Evolutionary conservation across 1,284 basidiomycete genomes (phyloP), one percentile per base, ranked within the genome.

Genomic region (Sporisorium reilianum): DNA sequence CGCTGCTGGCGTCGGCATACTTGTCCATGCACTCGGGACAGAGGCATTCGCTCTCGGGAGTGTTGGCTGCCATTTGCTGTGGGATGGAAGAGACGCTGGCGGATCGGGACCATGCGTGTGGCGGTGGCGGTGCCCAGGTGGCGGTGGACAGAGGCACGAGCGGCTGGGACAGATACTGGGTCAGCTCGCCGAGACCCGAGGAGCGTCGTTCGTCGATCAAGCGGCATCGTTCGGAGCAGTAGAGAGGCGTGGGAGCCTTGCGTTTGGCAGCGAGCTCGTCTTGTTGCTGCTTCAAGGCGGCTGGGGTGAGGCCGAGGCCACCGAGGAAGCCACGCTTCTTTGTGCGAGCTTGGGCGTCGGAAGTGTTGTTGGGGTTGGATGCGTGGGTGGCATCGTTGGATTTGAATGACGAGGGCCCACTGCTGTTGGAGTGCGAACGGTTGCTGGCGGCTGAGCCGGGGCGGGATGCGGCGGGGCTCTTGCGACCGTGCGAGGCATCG

Each of bases 221-320:
- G 9, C 78, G 74, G 44, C 80, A 81, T 55, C 80, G 71, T 48
- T 81, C 78, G 16, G 80, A 81, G 55, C 80, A 81, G 61, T 80
- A 81, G 52, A 81, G 73, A 3, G 76, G 77, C 2, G 74, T 54
- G 4, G 70, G 71, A 18, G 71, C 67, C 55, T 66, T 78, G 50
- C 57, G 64, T 56, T 64, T 75, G 32, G 58, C 61, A 48, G 65
- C 55, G 11, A 76, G 65, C 56, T 64, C 63, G 46, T 72, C 73
- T 25, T 78, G 48, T 34, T 80, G 71, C 41, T 79, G 71, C 55
- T 77, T 76, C 28, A 75, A 34, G 5, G 64, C 61, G 9, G 71
- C 75, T 10, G 77, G 77, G 22, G 77, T 77, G 28, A 80, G 68
- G 25, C 64, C 59, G 22, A 80, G 68, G 11, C 64, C 70, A 40